Evolutionary conservation across 2,329 filamentous ascomycete genomes (phyloP), one percentile per base, ranked within the genome.

Genomic region (Claviceps pazoutovae): DNA sequence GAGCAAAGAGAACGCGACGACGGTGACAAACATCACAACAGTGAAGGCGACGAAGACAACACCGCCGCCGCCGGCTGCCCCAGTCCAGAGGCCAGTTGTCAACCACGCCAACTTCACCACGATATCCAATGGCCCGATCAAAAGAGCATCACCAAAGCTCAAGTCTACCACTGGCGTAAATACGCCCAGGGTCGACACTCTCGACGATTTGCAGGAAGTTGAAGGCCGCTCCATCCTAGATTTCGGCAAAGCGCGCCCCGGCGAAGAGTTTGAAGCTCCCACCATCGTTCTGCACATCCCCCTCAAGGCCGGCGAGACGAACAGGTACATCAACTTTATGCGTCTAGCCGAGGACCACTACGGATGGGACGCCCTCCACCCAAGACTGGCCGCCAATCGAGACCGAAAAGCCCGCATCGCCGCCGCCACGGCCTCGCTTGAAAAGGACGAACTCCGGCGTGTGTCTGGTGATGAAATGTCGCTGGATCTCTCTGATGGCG

Each of bases 241-340:
- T 55, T 82, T 82, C 59, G 78, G 78, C 57, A 77, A 77, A 58
- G 76, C 71, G 1, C 73, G 74, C 49, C 76, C 76, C 2, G 79
- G 79, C 34, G 75, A 80, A 47, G 80, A 84, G 57, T 66, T 71
- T 2, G 67, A 73, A 53, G 79, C 78, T 2, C 89, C 82, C 42
- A 95, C 82, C 4, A 95, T 98, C 56, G 79, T 94, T 50, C 76
- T 98, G 17, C 83, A 86, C 51, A 83, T 98, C 53, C 82, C 86
- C 0, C 76, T 98, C 41, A 79, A 84, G 53, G 57, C 60, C 5
- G 87, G 88, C 42, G 82, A 87, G 59, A 84, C 80, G 38, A 95
- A 95, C 65, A 88, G 91, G 58, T 91, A 94, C 55, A 82, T 98
- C 69, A 97, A 97, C 66, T 96, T 97, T 58, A 90, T 91, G 61